Base-by-base conservation (phyloP, 441 rosid genomes). In the Daphne laureola region DNA sequence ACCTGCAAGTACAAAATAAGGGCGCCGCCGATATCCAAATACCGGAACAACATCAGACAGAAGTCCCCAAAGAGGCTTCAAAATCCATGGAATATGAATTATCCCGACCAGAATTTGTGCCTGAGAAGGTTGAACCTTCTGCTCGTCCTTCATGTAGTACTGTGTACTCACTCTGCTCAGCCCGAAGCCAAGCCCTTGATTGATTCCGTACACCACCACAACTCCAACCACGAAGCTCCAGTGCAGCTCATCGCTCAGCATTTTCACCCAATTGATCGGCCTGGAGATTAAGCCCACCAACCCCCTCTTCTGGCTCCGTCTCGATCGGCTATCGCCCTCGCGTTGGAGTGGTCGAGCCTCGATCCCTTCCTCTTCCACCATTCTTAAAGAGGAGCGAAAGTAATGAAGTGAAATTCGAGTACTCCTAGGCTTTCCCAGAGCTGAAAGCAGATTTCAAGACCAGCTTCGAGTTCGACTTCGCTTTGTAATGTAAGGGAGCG, bases 11-110 rank as follows among this genome's bases (percentile, higher is more conserved):
- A 83, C 40, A 54, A 86, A 78, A 60, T 86, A 83, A n/a, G 94
- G 87, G n/a, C 84, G 78, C 49, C 90, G 67, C 43, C 74, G 67
- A 54, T 75, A 86, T 13, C 90, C 90, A 17, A 54, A 15, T 68
- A 83, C 21, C 7, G 90, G 90, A 26, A 86, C 68, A 43, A 74
- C 68, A 59, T 86, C 90, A n/a, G 94, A 80, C 48, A 86, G 68
- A 5, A 86, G 71, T 17, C 90, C 90, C 94, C 94, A 83, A 3
- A 86, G 13, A 52, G 90, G 90, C 72, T 86, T 83, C 14, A 86
- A 71, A 52, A 86, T 69, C 87, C 87, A 83, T 58, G 94, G 90
- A 58, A 83, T 51, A 31, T 72, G 73, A 67, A 61, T 69, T 53
- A 86, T 57, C 44, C 82, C 90, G 15, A 62, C 60, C 52, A 73